Conservation (phyloP, 805 yeast species). For the Monosporozyma yasuniensis region DNA sequence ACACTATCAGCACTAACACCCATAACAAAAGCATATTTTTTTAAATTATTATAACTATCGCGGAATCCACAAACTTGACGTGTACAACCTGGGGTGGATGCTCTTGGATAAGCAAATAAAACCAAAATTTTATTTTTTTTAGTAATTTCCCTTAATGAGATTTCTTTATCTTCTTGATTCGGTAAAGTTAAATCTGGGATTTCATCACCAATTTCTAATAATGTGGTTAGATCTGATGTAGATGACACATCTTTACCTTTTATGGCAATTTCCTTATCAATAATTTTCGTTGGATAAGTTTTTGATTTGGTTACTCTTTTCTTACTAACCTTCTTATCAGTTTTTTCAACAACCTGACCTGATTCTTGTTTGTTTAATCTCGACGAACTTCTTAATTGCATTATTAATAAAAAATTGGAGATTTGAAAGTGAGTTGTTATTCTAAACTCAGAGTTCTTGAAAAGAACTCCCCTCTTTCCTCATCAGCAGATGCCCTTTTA, state of each 20-base stretch:
- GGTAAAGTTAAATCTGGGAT: slow-evolving; percentile 56
- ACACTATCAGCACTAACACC: slow-evolving; percentile 84
- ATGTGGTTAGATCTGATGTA: neutral
- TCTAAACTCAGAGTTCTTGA: neutral
- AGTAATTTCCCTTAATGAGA: slow-evolving; percentile 39
- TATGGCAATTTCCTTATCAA: neutral
- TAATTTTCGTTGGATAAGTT: neutral
- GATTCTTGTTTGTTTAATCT: slow-evolving; percentile 15
- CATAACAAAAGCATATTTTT: slow-evolving; percentile 42
- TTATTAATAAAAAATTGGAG: neutral
- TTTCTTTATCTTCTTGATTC: slow-evolving; percentile 62
- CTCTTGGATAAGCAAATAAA: slow-evolving; percentile 78
- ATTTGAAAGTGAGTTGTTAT: neutral
- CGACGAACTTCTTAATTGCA: slow-evolving; percentile 27
- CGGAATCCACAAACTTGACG: slow-evolving; percentile 88
- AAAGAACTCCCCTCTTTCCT: neutral
- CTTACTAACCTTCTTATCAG: neutral
- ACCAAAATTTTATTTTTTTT: slow-evolving; percentile 39
- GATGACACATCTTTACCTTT: neutral
- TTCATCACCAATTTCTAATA: slow-evolving; percentile 42
- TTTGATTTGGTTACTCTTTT: neutral
- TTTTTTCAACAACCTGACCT: slow-evolving; percentile 2
- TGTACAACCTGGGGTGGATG: slow-evolving; percentile 95
- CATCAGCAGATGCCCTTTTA: too few species aligned
- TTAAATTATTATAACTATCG: slow-evolving; percentile 41